Evolutionary conservation across 345 rosid species (phyloP).

Genomic region (Eucalyptus sideroxylon): DNA sequence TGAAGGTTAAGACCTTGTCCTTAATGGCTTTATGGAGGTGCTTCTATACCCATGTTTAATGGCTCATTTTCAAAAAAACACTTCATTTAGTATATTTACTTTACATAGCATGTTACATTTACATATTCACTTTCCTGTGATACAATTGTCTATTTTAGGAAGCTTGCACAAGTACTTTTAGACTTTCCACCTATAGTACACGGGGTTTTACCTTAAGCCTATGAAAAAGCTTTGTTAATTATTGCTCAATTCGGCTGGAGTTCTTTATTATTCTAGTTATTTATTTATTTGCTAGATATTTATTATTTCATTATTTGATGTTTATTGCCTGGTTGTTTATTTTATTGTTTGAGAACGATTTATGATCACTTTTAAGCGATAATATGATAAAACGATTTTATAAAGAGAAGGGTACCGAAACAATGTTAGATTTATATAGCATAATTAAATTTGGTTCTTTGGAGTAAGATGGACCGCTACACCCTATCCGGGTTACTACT

Average conservation of each 20-base stretch:
- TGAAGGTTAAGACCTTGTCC: too few relatives aligned
- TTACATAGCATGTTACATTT: neutral
- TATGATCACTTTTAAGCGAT: neutral
- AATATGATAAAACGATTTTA: neutral
- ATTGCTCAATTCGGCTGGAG: neutral
- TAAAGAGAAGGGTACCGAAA: neutral
- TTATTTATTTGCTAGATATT: neutral
- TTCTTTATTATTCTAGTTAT: neutral
- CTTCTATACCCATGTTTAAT: too few relatives aligned
- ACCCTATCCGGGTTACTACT: neutral
- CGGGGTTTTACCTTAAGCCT: neutral
- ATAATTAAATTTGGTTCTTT: neutral
- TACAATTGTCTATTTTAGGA: neutral
- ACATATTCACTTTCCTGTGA: neutral
- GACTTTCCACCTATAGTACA: neutral
- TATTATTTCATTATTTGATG: neutral
- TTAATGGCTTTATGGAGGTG: too few relatives aligned
- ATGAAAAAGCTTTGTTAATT: neutral
- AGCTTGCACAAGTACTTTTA: neutral
- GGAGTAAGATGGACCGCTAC: neutral
- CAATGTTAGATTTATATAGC: neutral
- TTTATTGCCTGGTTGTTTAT: neutral
- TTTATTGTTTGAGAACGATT: neutral
- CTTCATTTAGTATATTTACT: too few relatives aligned
- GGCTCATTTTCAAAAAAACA: neutral